Conservation (phyloP, 1,284 basidiomycete species). For the Moniliella sp. region DNA sequence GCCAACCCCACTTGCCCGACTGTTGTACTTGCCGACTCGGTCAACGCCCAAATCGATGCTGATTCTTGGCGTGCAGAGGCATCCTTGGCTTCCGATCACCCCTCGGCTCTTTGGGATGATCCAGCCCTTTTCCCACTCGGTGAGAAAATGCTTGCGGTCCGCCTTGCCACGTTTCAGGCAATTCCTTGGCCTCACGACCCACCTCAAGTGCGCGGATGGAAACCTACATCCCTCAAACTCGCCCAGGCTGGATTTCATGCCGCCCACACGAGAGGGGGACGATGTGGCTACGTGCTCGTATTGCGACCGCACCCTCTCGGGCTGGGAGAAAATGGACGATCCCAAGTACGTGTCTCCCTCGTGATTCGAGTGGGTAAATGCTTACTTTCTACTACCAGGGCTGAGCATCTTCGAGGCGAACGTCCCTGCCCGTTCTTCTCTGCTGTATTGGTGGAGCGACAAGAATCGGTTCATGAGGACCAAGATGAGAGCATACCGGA, state of each 20-base stretch:
- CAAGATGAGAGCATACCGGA: background rate
- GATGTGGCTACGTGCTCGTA: conserved; percentile 31
- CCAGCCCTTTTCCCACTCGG: conserved; percentile 27
- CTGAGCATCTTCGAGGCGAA: conserved; percentile 25
- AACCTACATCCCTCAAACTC: conserved; percentile 9
- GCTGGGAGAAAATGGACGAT: conserved; percentile 32
- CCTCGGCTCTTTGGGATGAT: conserved; percentile 18
- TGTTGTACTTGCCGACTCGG: conserved; percentile 10
- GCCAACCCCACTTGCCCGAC: conserved; percentile 10
- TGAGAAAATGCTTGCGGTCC: conserved; percentile 22
- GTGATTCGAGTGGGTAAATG: background rate
- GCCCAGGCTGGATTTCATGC: conserved; percentile 31
- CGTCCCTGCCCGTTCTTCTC: conserved; percentile 31
- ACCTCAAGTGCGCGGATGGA: conserved; percentile 21
- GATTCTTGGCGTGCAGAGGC: background rate
- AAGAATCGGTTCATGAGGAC: background rate
- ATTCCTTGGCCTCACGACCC: conserved; percentile 29
- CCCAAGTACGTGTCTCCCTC: conserved; percentile 9
- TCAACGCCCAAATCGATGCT: too few relatives aligned
- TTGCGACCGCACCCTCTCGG: conserved; percentile 21
- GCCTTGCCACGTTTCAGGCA: conserved; percentile 17
- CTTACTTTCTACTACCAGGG: conserved; percentile 1
- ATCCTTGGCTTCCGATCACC: conserved; percentile 11
- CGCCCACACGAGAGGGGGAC: conserved; percentile 17
- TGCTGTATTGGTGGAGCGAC: conserved; percentile 4